Percentiles rank a stretch among this genome's conserved stretches.
These are phyloP conservation scores for Boletellus sp. DNA, from an alignment of 768 basidiomycete species.

Conservation along the genomic window DNA sequence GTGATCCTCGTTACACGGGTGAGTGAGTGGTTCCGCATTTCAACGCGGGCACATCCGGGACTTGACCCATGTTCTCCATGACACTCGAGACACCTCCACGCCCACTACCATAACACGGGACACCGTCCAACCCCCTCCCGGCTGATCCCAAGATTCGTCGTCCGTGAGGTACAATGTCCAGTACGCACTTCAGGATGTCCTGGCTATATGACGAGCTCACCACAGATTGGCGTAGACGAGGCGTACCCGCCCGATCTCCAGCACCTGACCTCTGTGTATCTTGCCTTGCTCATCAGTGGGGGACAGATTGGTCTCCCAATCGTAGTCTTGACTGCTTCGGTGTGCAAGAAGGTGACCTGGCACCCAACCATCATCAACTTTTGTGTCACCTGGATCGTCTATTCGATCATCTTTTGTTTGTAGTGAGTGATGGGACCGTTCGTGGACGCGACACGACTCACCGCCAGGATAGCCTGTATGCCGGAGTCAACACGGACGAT, in stretches of 20 bases:
- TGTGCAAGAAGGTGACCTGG: slow-evolving; percentile 41
- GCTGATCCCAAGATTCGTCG: neutral
- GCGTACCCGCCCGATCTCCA: slow-evolving; percentile 20
- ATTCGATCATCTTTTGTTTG: slow-evolving; percentile 49
- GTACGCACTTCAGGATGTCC: slow-evolving; percentile 9
- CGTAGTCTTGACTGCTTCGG: slow-evolving; percentile 43
- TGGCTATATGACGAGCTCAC: neutral
- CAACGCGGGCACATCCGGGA: slow-evolving; percentile 3
- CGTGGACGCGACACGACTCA: slow-evolving; percentile 7
- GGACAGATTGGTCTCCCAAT: slow-evolving; percentile 52
- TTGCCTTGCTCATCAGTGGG: slow-evolving; percentile 47
- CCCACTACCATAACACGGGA: slow-evolving; percentile 6
- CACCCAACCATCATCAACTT: slow-evolving; percentile 56
- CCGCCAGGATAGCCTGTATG: slow-evolving; percentile 30
- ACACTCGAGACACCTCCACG: neutral
- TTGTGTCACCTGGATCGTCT: slow-evolving; percentile 53
- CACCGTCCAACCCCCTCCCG: neutral
- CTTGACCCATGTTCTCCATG: slow-evolving; percentile 10
- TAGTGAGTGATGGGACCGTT: slow-evolving; percentile 37
- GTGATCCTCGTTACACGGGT: slow-evolving; percentile 7
- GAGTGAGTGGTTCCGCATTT: slow-evolving; percentile 3
- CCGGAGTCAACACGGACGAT: slow-evolving; percentile 21
- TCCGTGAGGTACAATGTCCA: slow-evolving; percentile 9
- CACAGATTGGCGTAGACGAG: slow-evolving; percentile 2
- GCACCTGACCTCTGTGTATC: slow-evolving; percentile 37